These are phyloP conservation scores for Gracilariopsis chorda DNA, from an alignment of 23 red algal species.

Conservation along the genomic window DNA sequence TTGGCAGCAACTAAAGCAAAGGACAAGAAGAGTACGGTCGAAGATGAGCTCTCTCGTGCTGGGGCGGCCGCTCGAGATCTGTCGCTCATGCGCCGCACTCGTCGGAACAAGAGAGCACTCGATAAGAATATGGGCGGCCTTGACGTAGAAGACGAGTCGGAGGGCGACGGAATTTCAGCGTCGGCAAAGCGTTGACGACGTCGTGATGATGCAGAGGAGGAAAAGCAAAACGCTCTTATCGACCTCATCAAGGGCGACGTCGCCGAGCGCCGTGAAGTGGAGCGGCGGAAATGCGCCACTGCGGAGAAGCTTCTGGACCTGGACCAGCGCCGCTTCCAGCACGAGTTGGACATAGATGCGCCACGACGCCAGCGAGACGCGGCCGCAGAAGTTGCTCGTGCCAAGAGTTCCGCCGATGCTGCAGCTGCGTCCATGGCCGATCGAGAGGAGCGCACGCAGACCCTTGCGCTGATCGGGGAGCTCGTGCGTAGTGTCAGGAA, in stretches of 20 bases:
- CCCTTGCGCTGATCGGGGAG: not conserved
- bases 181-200: not conserved
- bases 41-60: not conserved
- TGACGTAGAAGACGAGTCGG: not conserved
- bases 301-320: no score
- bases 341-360: no score
- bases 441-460: not conserved
- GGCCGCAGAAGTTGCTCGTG: no score
- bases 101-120: not conserved
- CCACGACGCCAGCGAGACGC: no score
- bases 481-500: not conserved
- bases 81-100: not conserved
- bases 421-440: not conserved
- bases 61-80: not conserved
- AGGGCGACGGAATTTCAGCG: not conserved
- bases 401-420: no score
- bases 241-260: not conserved
- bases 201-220: not conserved
- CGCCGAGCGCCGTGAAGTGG: not conserved
- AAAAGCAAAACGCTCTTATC: not conserved
- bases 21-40: not conserved
- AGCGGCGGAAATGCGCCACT: no score
- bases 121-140: not conserved
- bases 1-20: not conserved
- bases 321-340: no score